Evolutionary conservation across 1,284 basidiomycete species (phyloP).

Genomic region (Coriolopsis trogii): DNA sequence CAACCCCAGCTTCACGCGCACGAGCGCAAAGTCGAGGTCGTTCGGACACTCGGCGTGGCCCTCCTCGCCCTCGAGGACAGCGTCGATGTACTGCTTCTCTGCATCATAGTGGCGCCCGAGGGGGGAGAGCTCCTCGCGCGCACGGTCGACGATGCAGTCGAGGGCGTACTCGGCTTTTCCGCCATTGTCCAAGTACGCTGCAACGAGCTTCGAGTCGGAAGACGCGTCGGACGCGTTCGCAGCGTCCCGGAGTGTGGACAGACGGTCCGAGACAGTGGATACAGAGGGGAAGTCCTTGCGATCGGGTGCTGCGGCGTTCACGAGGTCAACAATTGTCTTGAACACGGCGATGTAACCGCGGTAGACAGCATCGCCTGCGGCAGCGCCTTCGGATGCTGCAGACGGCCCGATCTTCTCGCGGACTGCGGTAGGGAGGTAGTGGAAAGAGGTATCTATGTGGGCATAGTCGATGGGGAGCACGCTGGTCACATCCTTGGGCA

Average conservation of each 20-base stretch:
- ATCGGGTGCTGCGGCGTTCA: background rate
- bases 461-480: slow-evolving; percentile 22
- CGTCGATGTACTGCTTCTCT: slow-evolving; percentile 23
- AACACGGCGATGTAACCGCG: slow-evolving; percentile 21
- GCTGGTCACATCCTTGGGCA: slow-evolving; percentile 13
- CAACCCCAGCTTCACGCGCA: slow-evolving; percentile 17
- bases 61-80: slow-evolving; percentile 12
- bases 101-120: slow-evolving; percentile 19
- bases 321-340: slow-evolving; percentile 12
- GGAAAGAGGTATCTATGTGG: slow-evolving; percentile 15
- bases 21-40: slow-evolving; percentile 20
- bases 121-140: slow-evolving; percentile 24
- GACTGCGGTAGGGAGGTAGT: slow-evolving; percentile 16
- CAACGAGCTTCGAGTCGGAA: slow-evolving; percentile 6
- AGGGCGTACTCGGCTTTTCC: slow-evolving; percentile 18
- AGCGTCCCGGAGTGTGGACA: slow-evolving; percentile 8
- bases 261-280: slow-evolving; percentile 3
- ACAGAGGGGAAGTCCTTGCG: slow-evolving; percentile 16
- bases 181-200: slow-evolving; percentile 14
- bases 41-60: slow-evolving; percentile 14
- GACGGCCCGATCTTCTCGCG: slow-evolving; percentile 18
- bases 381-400: background rate
- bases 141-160: slow-evolving; percentile 24
- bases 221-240: background rate
- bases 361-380: slow-evolving; percentile 14